Evolutionary conservation across 1,284 basidiomycete genomes (phyloP).

Genomic region (Wolfiporia cocos): DNA sequence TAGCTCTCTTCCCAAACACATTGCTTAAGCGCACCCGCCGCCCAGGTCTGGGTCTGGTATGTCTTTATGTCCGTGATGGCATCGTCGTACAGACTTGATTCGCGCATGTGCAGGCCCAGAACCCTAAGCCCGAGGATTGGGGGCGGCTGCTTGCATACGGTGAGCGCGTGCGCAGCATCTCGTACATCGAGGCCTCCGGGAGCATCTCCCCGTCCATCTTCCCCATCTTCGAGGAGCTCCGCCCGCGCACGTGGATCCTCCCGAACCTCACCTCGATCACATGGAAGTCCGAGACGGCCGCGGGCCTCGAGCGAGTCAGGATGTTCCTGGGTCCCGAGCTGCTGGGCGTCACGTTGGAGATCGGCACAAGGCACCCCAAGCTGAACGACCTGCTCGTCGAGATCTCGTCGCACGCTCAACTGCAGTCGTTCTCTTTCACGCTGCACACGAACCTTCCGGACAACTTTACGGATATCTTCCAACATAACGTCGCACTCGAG

Average conservation of each 20-base stretch:
- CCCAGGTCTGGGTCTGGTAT: constrained; percentile 69
- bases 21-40: constrained; percentile 61
- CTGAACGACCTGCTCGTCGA: constrained; percentile 56
- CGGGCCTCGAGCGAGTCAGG: constrained; percentile 54
- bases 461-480: constrained; percentile 57
- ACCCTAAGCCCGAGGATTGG: constrained; percentile 64
- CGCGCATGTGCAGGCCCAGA: constrained; percentile 39
- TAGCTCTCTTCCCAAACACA: constrained; percentile 61
- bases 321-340: constrained; percentile 61
- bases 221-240: constrained; percentile 53
- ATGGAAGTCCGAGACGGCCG: constrained; percentile 64
- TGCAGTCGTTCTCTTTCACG: constrained; percentile 61
- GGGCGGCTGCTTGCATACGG: constrained; percentile 55
- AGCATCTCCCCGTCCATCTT: constrained; percentile 60
- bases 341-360: constrained; percentile 53
- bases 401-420: constrained; percentile 51
- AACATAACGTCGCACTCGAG: constrained; percentile 52
- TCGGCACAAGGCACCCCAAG: constrained; percentile 49
- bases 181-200: constrained; percentile 62
- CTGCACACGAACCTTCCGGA: constrained; percentile 65
- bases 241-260: constrained; percentile 56
- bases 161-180: constrained; percentile 56
- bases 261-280: constrained; percentile 61
- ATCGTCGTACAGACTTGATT: constrained; percentile 8
- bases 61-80: constrained; percentile 26